Conservation (phyloP, 2,329 filamentous ascomycete genomes). For the Aspergillus eucalypticola region DNA sequence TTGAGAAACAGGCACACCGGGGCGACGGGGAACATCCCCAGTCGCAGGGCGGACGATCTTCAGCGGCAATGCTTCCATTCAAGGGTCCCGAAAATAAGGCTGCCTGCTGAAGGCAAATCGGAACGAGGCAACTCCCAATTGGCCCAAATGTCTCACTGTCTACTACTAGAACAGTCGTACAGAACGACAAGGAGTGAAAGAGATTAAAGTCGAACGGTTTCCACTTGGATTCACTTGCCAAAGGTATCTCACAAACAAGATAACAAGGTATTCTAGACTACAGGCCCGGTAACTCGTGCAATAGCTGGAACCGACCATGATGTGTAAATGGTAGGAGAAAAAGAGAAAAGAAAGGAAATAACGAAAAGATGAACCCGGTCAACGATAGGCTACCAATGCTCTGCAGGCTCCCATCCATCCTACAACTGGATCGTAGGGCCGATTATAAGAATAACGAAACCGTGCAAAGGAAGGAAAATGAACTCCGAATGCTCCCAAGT, state of each 20-base stretch:
- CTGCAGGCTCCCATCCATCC: constrained; percentile 3
- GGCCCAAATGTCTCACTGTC: neutral
- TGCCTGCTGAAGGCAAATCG: constrained; percentile 21
- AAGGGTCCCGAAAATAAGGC: constrained; percentile 12
- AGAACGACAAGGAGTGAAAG: too few species aligned
- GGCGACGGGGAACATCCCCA: neutral
- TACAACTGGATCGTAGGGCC: neutral
- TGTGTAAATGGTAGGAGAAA: neutral
- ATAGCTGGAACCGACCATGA: constrained; percentile 1
- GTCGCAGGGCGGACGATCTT: neutral
- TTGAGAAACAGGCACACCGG: neutral
- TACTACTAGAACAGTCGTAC: too few species aligned
- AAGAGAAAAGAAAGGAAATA: neutral
- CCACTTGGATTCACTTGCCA: neutral
- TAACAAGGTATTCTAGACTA: constrained; percentile 4
- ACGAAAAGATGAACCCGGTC: neutral
- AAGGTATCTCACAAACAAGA: constrained; percentile 8
- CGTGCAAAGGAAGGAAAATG: neutral
- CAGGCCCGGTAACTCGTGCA: neutral
- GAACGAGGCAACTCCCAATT: neutral
- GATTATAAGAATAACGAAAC: neutral
- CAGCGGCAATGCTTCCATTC: neutral
- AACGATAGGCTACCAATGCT: neutral
- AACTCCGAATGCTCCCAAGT: neutral
- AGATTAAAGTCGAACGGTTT: too few species aligned